Evolutionary conservation across 495 filamentous ascomycete genomes (phyloP).

Genomic region (Talaromyces adpressus): DNA sequence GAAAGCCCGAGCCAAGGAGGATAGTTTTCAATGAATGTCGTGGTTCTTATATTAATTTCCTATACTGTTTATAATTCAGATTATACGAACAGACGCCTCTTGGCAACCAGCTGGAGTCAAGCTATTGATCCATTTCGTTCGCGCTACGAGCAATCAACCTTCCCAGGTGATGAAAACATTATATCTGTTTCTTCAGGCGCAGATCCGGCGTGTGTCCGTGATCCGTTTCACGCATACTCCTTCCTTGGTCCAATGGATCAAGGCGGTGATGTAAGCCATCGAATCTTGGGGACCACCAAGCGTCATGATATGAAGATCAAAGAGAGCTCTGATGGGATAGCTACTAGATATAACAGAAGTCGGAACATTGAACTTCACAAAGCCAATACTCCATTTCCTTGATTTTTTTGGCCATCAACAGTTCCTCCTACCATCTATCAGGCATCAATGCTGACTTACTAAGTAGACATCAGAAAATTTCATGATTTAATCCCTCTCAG

Average conservation of each 20-base stretch:
- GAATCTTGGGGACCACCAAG: conserved; percentile 7
- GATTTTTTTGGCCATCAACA: neutral
- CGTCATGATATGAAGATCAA: conserved; percentile 31
- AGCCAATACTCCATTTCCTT: neutral
- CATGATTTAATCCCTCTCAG: too few relatives aligned
- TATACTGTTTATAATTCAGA: neutral
- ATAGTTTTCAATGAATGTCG: neutral
- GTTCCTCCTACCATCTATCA: too few relatives aligned
- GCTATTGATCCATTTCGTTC: neutral
- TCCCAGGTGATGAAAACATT: conserved; percentile 10
- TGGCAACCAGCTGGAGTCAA: too few relatives aligned
- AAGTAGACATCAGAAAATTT: too few relatives aligned
- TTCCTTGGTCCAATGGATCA: neutral
- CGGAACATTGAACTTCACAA: neutral
- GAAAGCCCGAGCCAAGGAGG: conserved; percentile 20
- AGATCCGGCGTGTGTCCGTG: neutral
- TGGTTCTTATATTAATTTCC: neutral
- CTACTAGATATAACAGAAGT: neutral
- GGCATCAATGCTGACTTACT: too few relatives aligned
- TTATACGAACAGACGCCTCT: too few relatives aligned
- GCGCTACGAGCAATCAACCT: neutral
- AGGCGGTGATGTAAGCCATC: conserved; percentile 22
- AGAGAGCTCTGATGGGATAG: conserved; percentile 43
- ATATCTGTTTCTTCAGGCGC: conserved; percentile 2
- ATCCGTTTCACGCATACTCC: conserved; percentile 2